These are phyloP conservation scores for Maudiozyma saulgeensis DNA, from an alignment of 805 yeast genomes.

Conservation along the genomic window DNA sequence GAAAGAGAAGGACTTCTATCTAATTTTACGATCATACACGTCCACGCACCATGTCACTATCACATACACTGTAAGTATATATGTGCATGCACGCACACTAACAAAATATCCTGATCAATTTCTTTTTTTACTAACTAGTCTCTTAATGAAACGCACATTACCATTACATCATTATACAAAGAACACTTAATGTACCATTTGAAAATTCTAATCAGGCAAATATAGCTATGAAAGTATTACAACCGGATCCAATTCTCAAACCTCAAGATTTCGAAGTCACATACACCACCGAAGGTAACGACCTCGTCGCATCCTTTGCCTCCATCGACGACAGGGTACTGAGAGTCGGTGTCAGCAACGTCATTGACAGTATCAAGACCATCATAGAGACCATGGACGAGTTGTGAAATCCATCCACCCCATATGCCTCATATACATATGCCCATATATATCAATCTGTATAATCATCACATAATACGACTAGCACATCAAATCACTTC, in stretches of 20 bases:
- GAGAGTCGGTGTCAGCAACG: slow-evolving; percentile 76
- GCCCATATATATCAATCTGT: too few species aligned
- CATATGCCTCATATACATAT: too few species aligned
- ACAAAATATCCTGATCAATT: too few species aligned
- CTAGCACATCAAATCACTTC: too few species aligned
- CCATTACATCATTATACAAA: slow-evolving; percentile 3
- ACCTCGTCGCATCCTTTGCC: slow-evolving; percentile 39
- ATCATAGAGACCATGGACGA: slow-evolving; percentile 74
- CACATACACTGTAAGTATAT: too few species aligned
- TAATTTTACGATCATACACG: too few species aligned
- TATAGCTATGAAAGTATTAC: slow-evolving; percentile 51
- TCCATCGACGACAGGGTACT: slow-evolving; percentile 66
- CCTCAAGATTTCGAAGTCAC: slow-evolving; percentile 51
- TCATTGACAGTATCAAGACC: slow-evolving; percentile 67
- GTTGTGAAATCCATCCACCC: slow-evolving; percentile 4
- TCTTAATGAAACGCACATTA: too few species aligned
- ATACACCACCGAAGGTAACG: slow-evolving; percentile 31
- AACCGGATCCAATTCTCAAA: slow-evolving; percentile 76
- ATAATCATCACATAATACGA: too few species aligned
- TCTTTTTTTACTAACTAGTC: too few species aligned
- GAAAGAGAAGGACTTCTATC: too few species aligned
- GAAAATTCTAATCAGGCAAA: slow-evolving; percentile 46
- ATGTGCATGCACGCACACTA: too few species aligned
- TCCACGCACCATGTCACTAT: too few species aligned
- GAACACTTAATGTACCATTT: slow-evolving; percentile 55